Base-by-base conservation (phyloP, 768 basidiomycete species). In the Sarcodon aspratus region DNA sequence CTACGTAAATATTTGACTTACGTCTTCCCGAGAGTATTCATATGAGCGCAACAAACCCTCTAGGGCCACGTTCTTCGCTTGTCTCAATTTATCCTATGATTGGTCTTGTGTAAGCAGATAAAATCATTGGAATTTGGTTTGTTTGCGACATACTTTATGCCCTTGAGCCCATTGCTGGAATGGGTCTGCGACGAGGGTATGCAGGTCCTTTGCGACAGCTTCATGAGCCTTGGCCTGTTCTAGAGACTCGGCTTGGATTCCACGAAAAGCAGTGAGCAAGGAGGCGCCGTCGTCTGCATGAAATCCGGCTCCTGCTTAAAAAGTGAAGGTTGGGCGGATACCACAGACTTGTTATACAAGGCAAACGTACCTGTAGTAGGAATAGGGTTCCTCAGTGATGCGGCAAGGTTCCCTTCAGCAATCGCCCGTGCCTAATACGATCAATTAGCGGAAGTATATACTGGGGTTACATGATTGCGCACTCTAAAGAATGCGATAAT, bases 231-330 rank as follows among this genome's bases (percentile, higher is more conserved):
- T 75, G n/a, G 86, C 91, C 57, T 94, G 84, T 11, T 68, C 65
- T 9, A 61, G 59, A 7, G 85, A 79, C 63, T 92, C 88, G 52
- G 73, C 72, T 58, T 90, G 85, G 35, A 92, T 73, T 12, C 88
- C 86, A 11, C 79, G 80, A 63, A 92, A 88, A 1, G 86, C 75
- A 68, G 84, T 76, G 38, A 85, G 72, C 11, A 92, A 67, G 1
- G 89, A 87, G 15, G 89, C 89, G 8, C 89, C 89, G 52, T 91
- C 89, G 57, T 92, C 89, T n/a, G 72, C 75, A 50, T 69, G 68
- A 57, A 90, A 93, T 31, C 82, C 88, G 7, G 71, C 69, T 52
- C 73, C 80, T 81, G 53, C 15, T 50, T 32, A 46, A 45, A 37
- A 52, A 47, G 32, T 5, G 21, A 1, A 34, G 46, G 8, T 27